Evolutionary conservation across 106 monocot genomes (phyloP).

Genomic region (Apostasia ramifera): DNA sequence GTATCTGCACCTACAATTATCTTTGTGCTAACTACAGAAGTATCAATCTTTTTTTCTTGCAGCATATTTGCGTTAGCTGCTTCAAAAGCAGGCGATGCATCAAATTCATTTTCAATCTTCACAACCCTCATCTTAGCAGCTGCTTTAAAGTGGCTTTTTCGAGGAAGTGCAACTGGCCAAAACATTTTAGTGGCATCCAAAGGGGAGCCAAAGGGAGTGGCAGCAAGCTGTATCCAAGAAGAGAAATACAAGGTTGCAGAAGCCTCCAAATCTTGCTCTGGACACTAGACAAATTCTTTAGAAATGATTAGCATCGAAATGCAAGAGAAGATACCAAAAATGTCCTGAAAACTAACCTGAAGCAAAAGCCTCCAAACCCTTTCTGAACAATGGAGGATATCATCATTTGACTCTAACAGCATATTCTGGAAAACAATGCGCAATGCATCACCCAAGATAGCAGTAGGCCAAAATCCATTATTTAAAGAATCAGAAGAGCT

Average conservation of each 20-base stretch:
- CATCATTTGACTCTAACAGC: slow-evolving; percentile 82
- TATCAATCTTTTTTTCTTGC: slow-evolving; percentile 46
- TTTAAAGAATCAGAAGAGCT: slow-evolving; percentile 21
- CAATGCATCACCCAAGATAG: slow-evolving; percentile 81
- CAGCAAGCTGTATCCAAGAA: slow-evolving; percentile 77
- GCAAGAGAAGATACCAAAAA: not conserved
- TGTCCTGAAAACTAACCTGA: slow-evolving; percentile 40
- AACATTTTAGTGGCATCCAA: slow-evolving; percentile 82
- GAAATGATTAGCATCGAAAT: slow-evolving; percentile 5
- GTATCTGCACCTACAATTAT: slow-evolving; percentile 77
- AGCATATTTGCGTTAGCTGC: slow-evolving; percentile 27
- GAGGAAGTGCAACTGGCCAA: slow-evolving; percentile 80
- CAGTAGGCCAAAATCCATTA: slow-evolving; percentile 57
- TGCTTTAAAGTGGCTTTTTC: slow-evolving; percentile 82
- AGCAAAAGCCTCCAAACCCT: slow-evolving; percentile 91
- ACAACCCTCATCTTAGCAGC: slow-evolving; percentile 87
- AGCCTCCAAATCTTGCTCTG: slow-evolving; percentile 62
- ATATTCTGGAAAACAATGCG: slow-evolving; percentile 94
- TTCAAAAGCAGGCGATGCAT: slow-evolving; percentile 22
- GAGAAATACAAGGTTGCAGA: slow-evolving; percentile 62
- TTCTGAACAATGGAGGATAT: slow-evolving; percentile 72
- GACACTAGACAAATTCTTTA: slow-evolving; percentile 42
- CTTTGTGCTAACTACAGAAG: slow-evolving; percentile 23
- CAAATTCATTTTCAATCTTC: slow-evolving; percentile 51
- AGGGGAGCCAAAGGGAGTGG: slow-evolving; percentile 78